Evolutionary conservation across 805 yeast species (phyloP).

Genomic region (Pichia exigua): DNA sequence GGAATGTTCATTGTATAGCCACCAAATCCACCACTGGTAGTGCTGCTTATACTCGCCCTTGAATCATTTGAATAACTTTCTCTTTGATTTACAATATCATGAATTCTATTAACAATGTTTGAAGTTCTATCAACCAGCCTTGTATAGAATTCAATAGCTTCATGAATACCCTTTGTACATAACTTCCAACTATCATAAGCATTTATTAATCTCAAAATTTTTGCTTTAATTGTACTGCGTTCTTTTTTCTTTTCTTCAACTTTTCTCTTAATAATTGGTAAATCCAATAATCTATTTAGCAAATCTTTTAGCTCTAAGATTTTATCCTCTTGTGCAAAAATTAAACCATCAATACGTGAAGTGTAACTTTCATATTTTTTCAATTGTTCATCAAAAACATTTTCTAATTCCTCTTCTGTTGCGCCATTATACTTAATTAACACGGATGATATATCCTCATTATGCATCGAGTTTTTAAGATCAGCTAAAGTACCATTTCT

Average conservation of each 20-base stretch:
- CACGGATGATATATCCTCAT: conserved; percentile 77
- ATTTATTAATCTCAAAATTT: conserved; percentile 35
- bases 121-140: conserved; percentile 27
- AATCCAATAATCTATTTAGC: conserved; percentile 39
- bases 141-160: conserved; percentile 59
- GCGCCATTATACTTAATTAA: conserved; percentile 55
- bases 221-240: conserved; percentile 28
- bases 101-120: conserved; percentile 22
- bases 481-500: conserved; percentile 53
- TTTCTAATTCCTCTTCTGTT: conserved; percentile 35
- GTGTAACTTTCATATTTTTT: conserved; percentile 67
- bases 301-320: conserved; percentile 36
- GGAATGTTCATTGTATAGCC: conserved; percentile 3
- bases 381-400: conserved; percentile 61
- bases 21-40: conserved; percentile 11
- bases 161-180: conserved; percentile 48
- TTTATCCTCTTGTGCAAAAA: conserved; percentile 53
- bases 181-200: conserved; percentile 54
- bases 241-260: conserved; percentile 36
- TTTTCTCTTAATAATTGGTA: conserved; percentile 35
- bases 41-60: not conserved
- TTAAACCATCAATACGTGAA: conserved; percentile 57
- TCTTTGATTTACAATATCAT: conserved; percentile 24
- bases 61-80: conserved; percentile 14
- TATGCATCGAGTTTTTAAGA: conserved; percentile 61